These are phyloP conservation scores for Fusarium sp. DNA, from an alignment of 2,329 filamentous ascomycete species.

Conservation along the genomic window DNA sequence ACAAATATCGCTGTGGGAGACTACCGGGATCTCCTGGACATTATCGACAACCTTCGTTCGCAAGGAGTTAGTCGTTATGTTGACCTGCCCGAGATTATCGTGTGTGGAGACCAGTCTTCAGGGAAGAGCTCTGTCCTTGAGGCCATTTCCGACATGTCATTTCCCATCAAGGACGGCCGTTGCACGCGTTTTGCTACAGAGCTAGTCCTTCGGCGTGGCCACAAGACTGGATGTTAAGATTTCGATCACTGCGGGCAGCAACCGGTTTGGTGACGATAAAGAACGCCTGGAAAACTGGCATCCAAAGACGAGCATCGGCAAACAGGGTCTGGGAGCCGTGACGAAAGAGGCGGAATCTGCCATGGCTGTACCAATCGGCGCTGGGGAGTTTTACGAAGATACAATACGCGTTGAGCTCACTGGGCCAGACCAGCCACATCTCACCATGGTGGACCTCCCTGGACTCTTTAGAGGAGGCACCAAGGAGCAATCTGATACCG, in stretches of 20 bases:
- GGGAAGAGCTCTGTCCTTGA: constrained; percentile 75
- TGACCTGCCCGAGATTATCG: constrained; percentile 61
- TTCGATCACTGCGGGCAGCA: constrained; percentile 45
- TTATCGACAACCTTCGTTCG: constrained; percentile 53
- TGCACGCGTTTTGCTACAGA: constrained; percentile 74
- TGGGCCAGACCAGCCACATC: constrained; percentile 62
- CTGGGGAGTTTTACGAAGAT: constrained; percentile 59
- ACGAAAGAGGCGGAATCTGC: constrained; percentile 55
- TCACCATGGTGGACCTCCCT: constrained; percentile 72
- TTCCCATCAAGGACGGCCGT: constrained; percentile 68
- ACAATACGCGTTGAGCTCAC: constrained; percentile 63
- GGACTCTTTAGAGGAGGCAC: constrained; percentile 59
- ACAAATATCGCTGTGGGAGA: not conserved
- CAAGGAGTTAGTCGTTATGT: constrained; percentile 54
- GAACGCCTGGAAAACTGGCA: not conserved
- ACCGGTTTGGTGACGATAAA: not conserved
- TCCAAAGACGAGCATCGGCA: constrained; percentile 41
- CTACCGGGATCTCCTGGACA: constrained; percentile 44
- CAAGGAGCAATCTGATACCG: constrained; percentile 59
- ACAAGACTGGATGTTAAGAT: constrained; percentile 51
- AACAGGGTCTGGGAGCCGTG: constrained; percentile 45
- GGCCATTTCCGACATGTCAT: constrained; percentile 70
- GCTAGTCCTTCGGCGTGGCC: constrained; percentile 62
- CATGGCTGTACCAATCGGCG: constrained; percentile 62
- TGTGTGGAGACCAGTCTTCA: constrained; percentile 71